phyloP scores from a whole-genome alignment of 257 asterid genomes.

The Solanum megistacrolobum region DNA sequence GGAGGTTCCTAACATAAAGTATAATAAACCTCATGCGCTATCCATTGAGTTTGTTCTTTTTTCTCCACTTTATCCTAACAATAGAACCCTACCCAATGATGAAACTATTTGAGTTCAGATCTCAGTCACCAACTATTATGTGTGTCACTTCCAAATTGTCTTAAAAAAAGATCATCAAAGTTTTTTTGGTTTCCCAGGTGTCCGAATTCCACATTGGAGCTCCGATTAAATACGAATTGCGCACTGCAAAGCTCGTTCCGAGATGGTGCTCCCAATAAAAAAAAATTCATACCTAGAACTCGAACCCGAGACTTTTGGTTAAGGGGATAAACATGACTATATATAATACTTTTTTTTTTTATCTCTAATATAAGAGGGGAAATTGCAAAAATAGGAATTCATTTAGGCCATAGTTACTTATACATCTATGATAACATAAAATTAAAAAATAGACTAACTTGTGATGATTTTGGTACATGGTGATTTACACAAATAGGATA shows the following conservation, averaged over 20 bases:
- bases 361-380: neutral
- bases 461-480: neutral
- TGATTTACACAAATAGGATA: neutral
- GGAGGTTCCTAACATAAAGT: neutral
- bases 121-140: neutral
- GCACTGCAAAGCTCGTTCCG: accelerated
- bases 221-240: accelerated
- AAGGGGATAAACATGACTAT: neutral
- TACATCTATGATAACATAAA: neutral
- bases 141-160: neutral
- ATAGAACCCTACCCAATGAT: neutral
- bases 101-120: neutral
- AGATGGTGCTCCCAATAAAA: too few species aligned
- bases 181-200: too few species aligned
- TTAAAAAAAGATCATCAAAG: neutral
- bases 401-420: neutral
- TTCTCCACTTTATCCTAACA: neutral
- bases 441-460: neutral
- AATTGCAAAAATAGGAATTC: neutral
- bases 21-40: neutral
- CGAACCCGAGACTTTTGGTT: too few species aligned
- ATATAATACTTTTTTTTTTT: neutral
- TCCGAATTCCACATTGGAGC: too few species aligned
- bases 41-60: neutral
- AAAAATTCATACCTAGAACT: too few species aligned